Conservation (phyloP, 495 filamentous ascomycete species). For the Hyaloscypha variabilis region DNA sequence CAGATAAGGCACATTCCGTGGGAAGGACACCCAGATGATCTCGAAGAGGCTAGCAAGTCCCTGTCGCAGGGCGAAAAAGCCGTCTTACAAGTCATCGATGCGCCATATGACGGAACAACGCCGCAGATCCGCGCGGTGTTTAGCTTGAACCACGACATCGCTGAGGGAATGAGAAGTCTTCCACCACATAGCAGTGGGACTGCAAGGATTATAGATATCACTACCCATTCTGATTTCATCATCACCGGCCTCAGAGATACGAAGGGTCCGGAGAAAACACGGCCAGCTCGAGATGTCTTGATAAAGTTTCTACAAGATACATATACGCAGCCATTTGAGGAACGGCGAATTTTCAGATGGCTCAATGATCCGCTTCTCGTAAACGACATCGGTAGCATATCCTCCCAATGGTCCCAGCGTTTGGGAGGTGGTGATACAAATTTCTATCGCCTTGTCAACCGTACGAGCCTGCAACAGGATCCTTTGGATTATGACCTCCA, state of each 20-base stretch:
- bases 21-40: slow-evolving; percentile 4
- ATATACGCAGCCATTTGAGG: slow-evolving; percentile 7
- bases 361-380: background rate
- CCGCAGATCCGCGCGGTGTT: slow-evolving; percentile 1
- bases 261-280: slow-evolving; percentile 7
- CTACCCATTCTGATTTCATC: slow-evolving; percentile 7
- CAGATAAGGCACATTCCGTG: background rate
- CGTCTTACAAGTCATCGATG: slow-evolving; percentile 12
- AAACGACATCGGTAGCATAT: background rate
- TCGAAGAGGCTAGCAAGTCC: slow-evolving; percentile 13
- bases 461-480: background rate
- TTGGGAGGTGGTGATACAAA: background rate
- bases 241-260: slow-evolving; percentile 5
- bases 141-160: slow-evolving; percentile 9
- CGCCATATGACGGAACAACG: slow-evolving; percentile 5
- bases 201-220: slow-evolving; percentile 12
- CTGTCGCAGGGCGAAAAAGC: slow-evolving; percentile 11
- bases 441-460: background rate
- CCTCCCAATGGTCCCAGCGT: background rate
- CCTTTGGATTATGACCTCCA: background rate
- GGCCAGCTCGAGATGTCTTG: slow-evolving; percentile 1
- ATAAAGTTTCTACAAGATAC: slow-evolving; percentile 6
- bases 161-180: slow-evolving; percentile 11
- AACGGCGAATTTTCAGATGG: slow-evolving; percentile 9
- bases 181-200: slow-evolving; percentile 2